A percentile compares a stretch with the other conserved stretches of the same genome.
phyloP scores from a whole-genome alignment of 2,329 filamentous ascomycete species.

The Blastomyces emzantsi region DNA sequence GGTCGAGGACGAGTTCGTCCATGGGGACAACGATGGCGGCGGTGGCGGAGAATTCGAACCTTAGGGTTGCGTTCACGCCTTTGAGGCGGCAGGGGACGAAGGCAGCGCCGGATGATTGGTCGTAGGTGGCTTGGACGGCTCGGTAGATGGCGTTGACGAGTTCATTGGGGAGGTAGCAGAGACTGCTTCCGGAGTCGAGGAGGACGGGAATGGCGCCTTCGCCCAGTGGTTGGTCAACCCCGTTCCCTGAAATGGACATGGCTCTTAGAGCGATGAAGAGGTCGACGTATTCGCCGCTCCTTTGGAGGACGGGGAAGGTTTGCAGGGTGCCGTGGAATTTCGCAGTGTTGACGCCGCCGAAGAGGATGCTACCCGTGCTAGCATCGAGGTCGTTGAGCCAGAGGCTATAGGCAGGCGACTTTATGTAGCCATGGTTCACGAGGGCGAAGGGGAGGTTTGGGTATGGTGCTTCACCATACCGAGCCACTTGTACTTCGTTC shows the following conservation, averaged over 20 bases:
- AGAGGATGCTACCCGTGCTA: slow-evolving; percentile 58
- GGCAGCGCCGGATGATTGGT: slow-evolving; percentile 42
- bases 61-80: slow-evolving; percentile 45
- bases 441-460: slow-evolving; percentile 60
- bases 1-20: slow-evolving; percentile 54
- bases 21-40: slow-evolving; percentile 44
- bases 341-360: slow-evolving; percentile 62
- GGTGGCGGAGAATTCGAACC: slow-evolving; percentile 34
- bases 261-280: slow-evolving; percentile 62
- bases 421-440: slow-evolving; percentile 51
- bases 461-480: slow-evolving; percentile 47
- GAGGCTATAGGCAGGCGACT: slow-evolving; percentile 61
- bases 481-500: slow-evolving; percentile 66
- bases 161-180: slow-evolving; percentile 56
- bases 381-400: slow-evolving; percentile 66
- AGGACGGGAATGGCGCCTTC: slow-evolving; percentile 49
- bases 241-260: slow-evolving; percentile 36
- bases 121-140: slow-evolving; percentile 51
- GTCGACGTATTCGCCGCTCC: slow-evolving; percentile 46
- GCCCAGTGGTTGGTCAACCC: slow-evolving; percentile 16
- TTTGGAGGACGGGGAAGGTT: slow-evolving; percentile 56
- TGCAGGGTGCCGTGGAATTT: slow-evolving; percentile 55
- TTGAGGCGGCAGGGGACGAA: slow-evolving; percentile 44
- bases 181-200: slow-evolving; percentile 60
- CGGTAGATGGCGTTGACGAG: slow-evolving; percentile 46